Evolutionary conservation across 768 basidiomycete genomes (phyloP), one percentile per base, ranked within the genome.

Genomic region (Solioccasus polychromus): DNA sequence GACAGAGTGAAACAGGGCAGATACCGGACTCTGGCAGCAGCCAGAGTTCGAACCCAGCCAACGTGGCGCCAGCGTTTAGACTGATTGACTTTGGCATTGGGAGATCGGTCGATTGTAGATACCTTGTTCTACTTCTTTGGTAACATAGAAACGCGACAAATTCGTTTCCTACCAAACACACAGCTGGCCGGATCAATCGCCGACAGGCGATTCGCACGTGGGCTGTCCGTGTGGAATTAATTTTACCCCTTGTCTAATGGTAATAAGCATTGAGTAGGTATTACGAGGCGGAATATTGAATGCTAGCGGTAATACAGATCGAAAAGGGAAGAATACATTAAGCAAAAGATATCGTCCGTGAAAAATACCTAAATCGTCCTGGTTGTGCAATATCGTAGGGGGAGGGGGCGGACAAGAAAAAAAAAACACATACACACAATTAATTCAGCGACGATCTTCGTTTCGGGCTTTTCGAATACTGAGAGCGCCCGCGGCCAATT

Each of bases 401-500:
- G 18, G 9, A 42, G 11, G 52, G 36, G 17, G 32, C 8, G 36
- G 22, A 15, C 25, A 1, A 29, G 8, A 18, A 11, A 35, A 5
- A 38, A 35, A 12, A 22, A 35, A 15, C 34, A 23, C 20, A 11
- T 19, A 26, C 12, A 23, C n/a, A 22, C 10, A 7, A 28, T 7
- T n/a, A 7, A 22, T 51, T 61, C 47, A 72, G 43, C 68, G 71
- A 46, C 69, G 71, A 41, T 72, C 71, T 35, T 70, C 71, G 35
- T 55, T 58, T 20, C 69, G 61, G 32, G 62, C 59, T 44, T 67
- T 74, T 47, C 64, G 66, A 35, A 61, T 52, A 40, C 57, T 63
- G 30, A 72, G 58, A 11, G 61, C 59, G 14, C 75, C 74, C 2
- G 68, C 53, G 2, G 64, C 61, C 12, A 69, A 72, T 58, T 77